Evolutionary conservation across 179 eudicot genomes (phyloP).

Genomic region (Beta lomatogona): DNA sequence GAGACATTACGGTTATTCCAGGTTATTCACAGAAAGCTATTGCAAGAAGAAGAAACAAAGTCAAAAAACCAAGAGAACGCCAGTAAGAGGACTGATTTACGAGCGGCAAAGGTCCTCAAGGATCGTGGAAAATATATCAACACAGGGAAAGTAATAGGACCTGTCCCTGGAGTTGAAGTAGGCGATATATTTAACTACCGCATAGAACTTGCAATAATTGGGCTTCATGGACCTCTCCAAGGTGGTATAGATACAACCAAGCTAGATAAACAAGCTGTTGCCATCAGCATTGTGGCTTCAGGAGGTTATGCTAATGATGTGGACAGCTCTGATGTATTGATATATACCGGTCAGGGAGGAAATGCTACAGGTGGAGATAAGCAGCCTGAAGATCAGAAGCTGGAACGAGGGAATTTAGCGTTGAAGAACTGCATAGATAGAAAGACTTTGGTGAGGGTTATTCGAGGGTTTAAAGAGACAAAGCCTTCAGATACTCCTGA

Average conservation of each 20-base stretch:
- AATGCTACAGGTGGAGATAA: slow-evolving; percentile 42
- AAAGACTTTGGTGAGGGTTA: slow-evolving; percentile 66
- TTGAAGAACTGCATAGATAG: slow-evolving; percentile 57
- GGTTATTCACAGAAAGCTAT: slow-evolving; percentile 50
- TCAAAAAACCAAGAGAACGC: slow-evolving; percentile 29
- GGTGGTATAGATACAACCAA: slow-evolving; percentile 68
- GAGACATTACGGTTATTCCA: slow-evolving; percentile 61
- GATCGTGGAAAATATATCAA: slow-evolving; percentile 46
- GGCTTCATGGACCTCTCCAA: slow-evolving; percentile 68
- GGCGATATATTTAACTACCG: slow-evolving; percentile 78
- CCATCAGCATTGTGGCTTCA: slow-evolving; percentile 81
- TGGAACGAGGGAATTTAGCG: slow-evolving; percentile 82
- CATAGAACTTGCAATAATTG: slow-evolving; percentile 70
- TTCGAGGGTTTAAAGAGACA: slow-evolving; percentile 65
- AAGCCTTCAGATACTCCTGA: slow-evolving; percentile 45
- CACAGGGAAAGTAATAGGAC: slow-evolving; percentile 45
- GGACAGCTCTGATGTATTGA: slow-evolving; percentile 61
- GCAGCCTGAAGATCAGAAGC: slow-evolving; percentile 76
- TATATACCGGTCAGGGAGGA: slow-evolving; percentile 88
- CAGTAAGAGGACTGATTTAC: slow-evolving; percentile 53
- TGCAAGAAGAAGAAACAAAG: slow-evolving; percentile 56
- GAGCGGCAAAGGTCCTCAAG: slow-evolving; percentile 47
- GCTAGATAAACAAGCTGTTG: slow-evolving; percentile 40
- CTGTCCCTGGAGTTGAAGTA: slow-evolving; percentile 84
- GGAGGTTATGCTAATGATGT: slow-evolving; percentile 71